Evolutionary conservation across 148 eudicot species (phyloP).

Genomic region (Euryodendron excelsum): DNA sequence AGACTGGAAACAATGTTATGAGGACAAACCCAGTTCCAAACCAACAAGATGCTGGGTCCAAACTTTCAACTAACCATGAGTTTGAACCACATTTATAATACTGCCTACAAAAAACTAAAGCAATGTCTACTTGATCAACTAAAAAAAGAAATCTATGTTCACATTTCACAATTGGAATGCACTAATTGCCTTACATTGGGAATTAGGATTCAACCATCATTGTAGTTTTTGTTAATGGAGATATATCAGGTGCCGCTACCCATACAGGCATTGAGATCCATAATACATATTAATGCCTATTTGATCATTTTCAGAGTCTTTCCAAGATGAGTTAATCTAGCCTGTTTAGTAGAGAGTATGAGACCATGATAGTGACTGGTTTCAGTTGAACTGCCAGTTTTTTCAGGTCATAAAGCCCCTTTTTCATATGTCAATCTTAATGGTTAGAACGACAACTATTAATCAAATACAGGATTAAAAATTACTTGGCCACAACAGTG

Average conservation of each 20-base stretch:
- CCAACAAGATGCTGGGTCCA: neutral
- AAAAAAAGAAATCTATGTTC: too few relatives aligned
- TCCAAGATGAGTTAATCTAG: neutral
- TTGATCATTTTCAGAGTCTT: neutral
- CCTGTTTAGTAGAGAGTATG: neutral
- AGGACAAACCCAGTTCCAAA: neutral
- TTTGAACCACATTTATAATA: neutral
- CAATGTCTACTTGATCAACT: neutral
- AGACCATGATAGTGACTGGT: neutral
- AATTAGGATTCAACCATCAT: neutral
- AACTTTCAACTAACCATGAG: neutral
- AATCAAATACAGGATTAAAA: neutral
- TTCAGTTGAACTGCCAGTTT: neutral
- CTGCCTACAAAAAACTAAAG: neutral
- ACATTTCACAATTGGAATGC: neutral
- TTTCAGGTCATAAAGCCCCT: neutral
- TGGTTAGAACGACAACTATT: neutral
- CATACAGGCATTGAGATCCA: neutral
- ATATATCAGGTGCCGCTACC: neutral
- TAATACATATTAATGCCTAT: neutral
- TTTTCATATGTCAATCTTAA: neutral
- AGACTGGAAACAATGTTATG: neutral
- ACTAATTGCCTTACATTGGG: neutral
- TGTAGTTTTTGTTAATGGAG: neutral
- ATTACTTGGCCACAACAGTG: neutral